Conservation (phyloP, 345 rosid genomes). For the Sisymbrium irio region DNA sequence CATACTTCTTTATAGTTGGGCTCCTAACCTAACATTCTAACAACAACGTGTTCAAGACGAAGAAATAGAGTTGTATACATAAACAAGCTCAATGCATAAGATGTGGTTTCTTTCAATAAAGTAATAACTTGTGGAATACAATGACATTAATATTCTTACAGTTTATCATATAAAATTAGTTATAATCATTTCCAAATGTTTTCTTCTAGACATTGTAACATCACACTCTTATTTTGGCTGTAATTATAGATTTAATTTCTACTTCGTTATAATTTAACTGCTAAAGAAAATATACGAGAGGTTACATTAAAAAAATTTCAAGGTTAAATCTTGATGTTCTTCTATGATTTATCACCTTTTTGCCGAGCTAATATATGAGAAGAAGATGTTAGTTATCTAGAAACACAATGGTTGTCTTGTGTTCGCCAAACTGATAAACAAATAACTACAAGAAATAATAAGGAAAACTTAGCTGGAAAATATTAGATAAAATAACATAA, state of each 20-base stretch:
- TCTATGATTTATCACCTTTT: neutral
- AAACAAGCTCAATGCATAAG: conserved; percentile 10
- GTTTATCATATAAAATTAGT: neutral
- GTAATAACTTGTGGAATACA: neutral
- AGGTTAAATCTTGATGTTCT: neutral
- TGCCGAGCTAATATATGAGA: neutral
- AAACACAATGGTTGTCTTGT: neutral
- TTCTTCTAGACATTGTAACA: neutral
- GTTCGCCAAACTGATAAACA: neutral
- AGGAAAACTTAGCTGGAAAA: neutral
- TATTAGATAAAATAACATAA: neutral
- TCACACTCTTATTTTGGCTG: neutral
- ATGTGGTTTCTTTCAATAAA: neutral
- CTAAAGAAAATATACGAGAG: no score
- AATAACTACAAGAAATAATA: neutral
- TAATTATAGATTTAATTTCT: no score
- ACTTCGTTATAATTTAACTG: no score
- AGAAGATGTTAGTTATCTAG: neutral
- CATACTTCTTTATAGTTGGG: neutral
- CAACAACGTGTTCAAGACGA: conserved; percentile 13
- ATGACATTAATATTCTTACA: neutral
- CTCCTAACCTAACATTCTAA: neutral
- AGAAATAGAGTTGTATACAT: conserved; percentile 8
- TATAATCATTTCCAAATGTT: neutral
- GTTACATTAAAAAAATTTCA: no score